Conservation (phyloP, 768 basidiomycete species). For the Amanita pseudoporphyria region DNA sequence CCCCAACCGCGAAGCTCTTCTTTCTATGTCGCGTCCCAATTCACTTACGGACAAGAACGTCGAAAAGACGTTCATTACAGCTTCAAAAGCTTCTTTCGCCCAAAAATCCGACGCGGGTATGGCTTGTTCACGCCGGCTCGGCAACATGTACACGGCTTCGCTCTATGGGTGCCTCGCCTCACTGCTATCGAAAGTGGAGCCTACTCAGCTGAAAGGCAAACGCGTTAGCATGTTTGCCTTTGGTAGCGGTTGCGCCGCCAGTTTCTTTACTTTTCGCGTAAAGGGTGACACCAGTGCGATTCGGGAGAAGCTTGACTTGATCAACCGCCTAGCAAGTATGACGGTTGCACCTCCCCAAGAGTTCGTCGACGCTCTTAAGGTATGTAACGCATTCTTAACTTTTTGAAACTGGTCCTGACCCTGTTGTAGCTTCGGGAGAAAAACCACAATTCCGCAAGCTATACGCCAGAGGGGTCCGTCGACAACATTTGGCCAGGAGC, state of each 20-base stretch:
- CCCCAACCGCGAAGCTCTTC: slow-evolving; percentile 60
- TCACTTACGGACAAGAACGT: slow-evolving; percentile 90
- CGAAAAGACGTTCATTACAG: slow-evolving; percentile 88
- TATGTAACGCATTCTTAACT: slow-evolving; percentile 24
- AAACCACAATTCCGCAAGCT: slow-evolving; percentile 87
- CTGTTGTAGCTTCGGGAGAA: slow-evolving; percentile 79
- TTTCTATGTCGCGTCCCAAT: slow-evolving; percentile 54
- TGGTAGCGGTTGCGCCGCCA: slow-evolving; percentile 90
- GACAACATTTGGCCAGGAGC: slow-evolving; percentile 93
- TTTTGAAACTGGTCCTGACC: slow-evolving; percentile 7
- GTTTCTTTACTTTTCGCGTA: slow-evolving; percentile 83
- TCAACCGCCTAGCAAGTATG: slow-evolving; percentile 71
- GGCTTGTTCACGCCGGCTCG: slow-evolving; percentile 82
- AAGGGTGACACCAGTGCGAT: slow-evolving; percentile 86
- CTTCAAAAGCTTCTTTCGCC: slow-evolving; percentile 67
- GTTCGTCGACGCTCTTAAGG: slow-evolving; percentile 66
- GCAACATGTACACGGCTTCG: slow-evolving; percentile 98
- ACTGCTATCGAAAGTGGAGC: slow-evolving; percentile 64
- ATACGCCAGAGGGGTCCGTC: slow-evolving; percentile 75
- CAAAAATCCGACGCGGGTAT: slow-evolving; percentile 73
- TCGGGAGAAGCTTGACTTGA: slow-evolving; percentile 70
- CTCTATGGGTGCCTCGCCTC: slow-evolving; percentile 92
- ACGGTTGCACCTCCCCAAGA: slow-evolving; percentile 88
- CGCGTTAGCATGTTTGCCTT: slow-evolving; percentile 94
- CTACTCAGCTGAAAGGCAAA: slow-evolving; percentile 66